A percentile compares a stretch with the other conserved stretches of the same genome.
Evolutionary conservation across 306 rosid genomes (phyloP).

Genomic region (Senna tora): DNA sequence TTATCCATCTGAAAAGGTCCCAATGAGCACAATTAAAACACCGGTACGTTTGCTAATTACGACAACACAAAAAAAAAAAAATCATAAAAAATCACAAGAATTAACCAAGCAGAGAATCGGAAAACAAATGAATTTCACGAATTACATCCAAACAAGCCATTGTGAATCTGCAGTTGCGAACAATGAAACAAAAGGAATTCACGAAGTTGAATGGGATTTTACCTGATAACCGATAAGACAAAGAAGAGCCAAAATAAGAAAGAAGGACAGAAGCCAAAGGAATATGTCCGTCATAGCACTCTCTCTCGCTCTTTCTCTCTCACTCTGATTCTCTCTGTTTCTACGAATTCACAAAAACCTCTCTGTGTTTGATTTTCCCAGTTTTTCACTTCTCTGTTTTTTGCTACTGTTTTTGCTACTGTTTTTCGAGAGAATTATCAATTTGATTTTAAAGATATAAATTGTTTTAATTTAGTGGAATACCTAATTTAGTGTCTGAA

Average conservation of each 20-base stretch:
- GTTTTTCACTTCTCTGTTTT: not conserved
- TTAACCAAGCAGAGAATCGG: not conserved
- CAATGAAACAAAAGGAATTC: not conserved
- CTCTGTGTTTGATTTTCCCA: not conserved
- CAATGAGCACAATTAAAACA: conserved; percentile 8
- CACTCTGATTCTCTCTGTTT: not conserved
- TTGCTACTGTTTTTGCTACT: too few relatives aligned
- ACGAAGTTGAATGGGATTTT: too few relatives aligned
- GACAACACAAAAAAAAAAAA: too few relatives aligned
- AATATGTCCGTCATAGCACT: conserved; percentile 59
- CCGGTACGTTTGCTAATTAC: not conserved
- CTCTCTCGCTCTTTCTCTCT: not conserved
- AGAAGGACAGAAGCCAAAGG: conserved; percentile 68
- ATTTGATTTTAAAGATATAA: too few relatives aligned
- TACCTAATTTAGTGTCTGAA: too few relatives aligned
- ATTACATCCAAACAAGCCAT: not conserved
- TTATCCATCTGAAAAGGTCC: not conserved
- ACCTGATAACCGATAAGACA: conserved; percentile 77
- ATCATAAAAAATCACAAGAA: too few relatives aligned
- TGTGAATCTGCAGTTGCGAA: conserved; percentile 13
- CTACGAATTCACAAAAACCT: too few relatives aligned
- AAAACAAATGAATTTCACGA: not conserved
- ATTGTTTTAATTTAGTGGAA: too few relatives aligned
- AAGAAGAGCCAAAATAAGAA: conserved; percentile 57
- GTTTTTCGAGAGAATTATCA: too few relatives aligned